Conservation (phyloP, 441 rosid genomes). For the Brassica hybrid region DNA sequence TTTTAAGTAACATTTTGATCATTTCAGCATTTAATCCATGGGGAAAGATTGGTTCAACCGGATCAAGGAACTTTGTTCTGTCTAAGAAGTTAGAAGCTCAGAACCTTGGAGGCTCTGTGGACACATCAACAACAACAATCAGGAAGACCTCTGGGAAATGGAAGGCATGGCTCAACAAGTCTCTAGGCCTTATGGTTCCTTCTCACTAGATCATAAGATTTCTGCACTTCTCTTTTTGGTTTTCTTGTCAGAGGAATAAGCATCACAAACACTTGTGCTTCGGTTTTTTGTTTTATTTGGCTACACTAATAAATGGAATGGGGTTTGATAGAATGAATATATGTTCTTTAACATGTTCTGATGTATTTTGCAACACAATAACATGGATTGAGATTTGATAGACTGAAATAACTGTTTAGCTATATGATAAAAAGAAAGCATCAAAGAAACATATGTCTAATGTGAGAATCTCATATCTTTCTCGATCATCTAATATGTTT, state of each 20-base stretch:
- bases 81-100: background rate
- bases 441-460: background rate
- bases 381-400: background rate
- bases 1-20: background rate
- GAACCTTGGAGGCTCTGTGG: background rate
- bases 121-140: slow-evolving; percentile 4
- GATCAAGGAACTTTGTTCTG: slow-evolving; percentile 5
- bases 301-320: slow-evolving; percentile 5
- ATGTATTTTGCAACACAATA: background rate
- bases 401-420: too few species aligned
- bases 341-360: background rate
- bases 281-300: background rate
- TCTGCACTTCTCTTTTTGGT: background rate
- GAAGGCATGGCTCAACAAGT: slow-evolving; percentile 9
- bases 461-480: background rate
- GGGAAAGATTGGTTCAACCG: slow-evolving; percentile 68
- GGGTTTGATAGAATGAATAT: background rate
- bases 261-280: slow-evolving; percentile 7
- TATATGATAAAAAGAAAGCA: background rate
- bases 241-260: slow-evolving; percentile 4
- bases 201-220: slow-evolving; percentile 4
- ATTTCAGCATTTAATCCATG: slow-evolving; percentile 68
- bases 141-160: slow-evolving; percentile 8
- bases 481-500: background rate
- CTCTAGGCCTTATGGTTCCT: slow-evolving; percentile 23